Base-by-base conservation (phyloP, 116 monocot genomes). In the Posidonia oceanica region DNA sequence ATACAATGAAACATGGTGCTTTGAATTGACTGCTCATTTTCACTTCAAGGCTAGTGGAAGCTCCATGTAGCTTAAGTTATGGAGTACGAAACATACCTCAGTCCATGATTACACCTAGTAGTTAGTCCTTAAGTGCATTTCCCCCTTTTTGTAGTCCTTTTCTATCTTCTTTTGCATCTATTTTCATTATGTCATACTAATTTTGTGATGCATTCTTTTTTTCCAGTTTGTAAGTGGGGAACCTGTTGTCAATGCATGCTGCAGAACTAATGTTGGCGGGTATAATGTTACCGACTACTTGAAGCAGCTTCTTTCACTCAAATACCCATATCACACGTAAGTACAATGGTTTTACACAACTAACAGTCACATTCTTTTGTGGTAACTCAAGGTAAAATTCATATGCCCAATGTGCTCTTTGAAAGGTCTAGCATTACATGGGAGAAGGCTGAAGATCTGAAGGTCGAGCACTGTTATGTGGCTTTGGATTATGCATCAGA, bases 241-340 rank as follows among this genome's bases (percentile, higher is more conserved):
- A 39, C 97, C 97, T 75, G 78, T 89, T 61, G 42, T 80, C 20
- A 81, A 80, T 69, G 97, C 85, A 64, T 82, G 87, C 72, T 89
- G 85, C 79, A 75, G 97, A 75, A 87, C 89, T 55, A 92, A 91
- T 66, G 39, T 92, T 73, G 97, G 97, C 71, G 97, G 97, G 63
- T 87, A 82, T 82, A 84, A 92, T 74, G 69, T 89, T 15, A 97
- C 97, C 58, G 85, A 97, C 52, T 92, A 89, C 83, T 70, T 97
- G 78, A 92, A 87, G 83, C 89, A 97, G 74, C 80, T 97, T 78
- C 92, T 92, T 75, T 89, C 92, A 38, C 89, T 97, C 6, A 97
- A 87, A 74, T 92, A 97, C 71, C 97, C 97, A 14, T 75, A 87
- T 72, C 97, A 97, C 69, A 57, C 67, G 91, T 96, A 81, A 69